Evolutionary conservation across 1,284 basidiomycete genomes (phyloP).

Genomic region (Singerocomus inundabilis): DNA sequence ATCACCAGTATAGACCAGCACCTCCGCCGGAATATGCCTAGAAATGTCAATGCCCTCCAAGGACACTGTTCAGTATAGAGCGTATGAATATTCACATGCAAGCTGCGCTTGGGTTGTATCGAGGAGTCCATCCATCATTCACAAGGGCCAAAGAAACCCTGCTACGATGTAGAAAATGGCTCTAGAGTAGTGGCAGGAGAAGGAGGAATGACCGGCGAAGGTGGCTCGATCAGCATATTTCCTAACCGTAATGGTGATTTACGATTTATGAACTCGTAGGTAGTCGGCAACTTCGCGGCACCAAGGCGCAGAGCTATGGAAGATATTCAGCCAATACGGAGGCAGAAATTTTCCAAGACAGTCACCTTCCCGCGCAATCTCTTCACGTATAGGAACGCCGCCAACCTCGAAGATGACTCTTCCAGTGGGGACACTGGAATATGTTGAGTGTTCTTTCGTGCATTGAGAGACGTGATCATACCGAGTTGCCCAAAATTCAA

Average conservation of each 20-base stretch:
- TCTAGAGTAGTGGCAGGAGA: conserved; percentile 18
- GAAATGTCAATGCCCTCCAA: not conserved
- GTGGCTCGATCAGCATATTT: conserved; percentile 53
- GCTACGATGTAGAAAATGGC: conserved; percentile 6
- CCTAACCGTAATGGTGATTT: conserved; percentile 80
- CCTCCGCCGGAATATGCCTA: not conserved
- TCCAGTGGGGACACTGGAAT: conserved; percentile 79
- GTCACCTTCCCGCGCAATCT: conserved; percentile 88
- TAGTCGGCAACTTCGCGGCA: conserved; percentile 85
- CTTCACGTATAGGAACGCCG: conserved; percentile 86
- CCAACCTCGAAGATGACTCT: conserved; percentile 95
- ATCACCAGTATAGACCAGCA: not conserved
- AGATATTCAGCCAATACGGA: conserved; percentile 1
- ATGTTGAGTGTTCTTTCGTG: not conserved
- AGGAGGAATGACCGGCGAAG: conserved; percentile 9
- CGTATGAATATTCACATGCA: not conserved
- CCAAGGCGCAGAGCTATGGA: conserved; percentile 81
- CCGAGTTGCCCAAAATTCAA: conserved; percentile 97
- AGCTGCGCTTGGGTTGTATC: not conserved
- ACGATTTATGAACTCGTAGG: conserved; percentile 84
- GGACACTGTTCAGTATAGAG: not conserved
- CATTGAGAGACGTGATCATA: conserved; percentile 36
- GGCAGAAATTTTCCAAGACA: not conserved
- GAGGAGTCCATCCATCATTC: conserved; percentile 6
- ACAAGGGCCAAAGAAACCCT: not conserved